phyloP scores from a whole-genome alignment of 768 basidiomycete genomes.

The Cystofilobasidium capitatum region DNA sequence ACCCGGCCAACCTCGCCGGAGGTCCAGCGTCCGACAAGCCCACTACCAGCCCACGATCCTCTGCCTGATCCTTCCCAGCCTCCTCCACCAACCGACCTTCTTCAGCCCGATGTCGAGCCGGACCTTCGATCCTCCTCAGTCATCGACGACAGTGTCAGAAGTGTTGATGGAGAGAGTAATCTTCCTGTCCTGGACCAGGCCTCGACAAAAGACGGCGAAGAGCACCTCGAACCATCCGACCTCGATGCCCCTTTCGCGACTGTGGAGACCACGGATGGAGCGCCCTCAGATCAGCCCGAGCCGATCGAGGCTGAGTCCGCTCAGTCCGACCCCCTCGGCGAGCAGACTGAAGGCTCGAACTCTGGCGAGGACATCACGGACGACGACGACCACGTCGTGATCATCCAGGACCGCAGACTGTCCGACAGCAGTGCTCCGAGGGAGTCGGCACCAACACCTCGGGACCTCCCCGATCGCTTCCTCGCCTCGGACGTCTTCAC shows the following conservation, averaged over 20 bases:
- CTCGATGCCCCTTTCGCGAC: too few relatives aligned
- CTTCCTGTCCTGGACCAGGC: too few relatives aligned
- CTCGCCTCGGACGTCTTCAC: slow-evolving; percentile 7
- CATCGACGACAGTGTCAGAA: too few relatives aligned
- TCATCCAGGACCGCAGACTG: background rate
- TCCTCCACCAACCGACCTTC: background rate
- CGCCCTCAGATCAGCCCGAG: too few relatives aligned
- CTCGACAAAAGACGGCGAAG: too few relatives aligned
- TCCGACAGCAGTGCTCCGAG: background rate
- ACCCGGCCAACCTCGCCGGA: background rate
- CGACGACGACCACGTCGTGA: slow-evolving; percentile 8
- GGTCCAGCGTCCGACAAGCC: background rate
- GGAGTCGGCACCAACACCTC: background rate
- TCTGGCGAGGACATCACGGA: background rate
- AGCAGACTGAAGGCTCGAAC: background rate
- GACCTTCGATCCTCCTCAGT: background rate
- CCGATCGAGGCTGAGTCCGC: background rate
- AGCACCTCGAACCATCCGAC: too few relatives aligned
- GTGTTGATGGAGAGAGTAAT: too few relatives aligned
- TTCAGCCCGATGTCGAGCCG: background rate
- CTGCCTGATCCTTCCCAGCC: background rate
- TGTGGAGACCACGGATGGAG: too few relatives aligned
- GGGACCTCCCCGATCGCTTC: background rate
- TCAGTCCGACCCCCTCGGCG: background rate
- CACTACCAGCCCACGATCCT: background rate